Conservation (phyloP, 495 filamentous ascomycete genomes). For the Xylaria venustula region DNA sequence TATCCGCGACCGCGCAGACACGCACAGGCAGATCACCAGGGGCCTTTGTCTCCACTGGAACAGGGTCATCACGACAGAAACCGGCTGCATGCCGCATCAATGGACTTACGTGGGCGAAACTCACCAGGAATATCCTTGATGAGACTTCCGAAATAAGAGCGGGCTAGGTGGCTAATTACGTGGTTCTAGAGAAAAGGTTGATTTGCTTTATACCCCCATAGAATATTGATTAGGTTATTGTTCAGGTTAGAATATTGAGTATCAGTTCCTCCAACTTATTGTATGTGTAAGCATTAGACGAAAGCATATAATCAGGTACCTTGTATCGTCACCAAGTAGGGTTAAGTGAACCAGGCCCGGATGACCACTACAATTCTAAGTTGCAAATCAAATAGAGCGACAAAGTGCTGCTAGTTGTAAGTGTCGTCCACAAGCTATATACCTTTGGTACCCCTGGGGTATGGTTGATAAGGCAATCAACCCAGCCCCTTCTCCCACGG, state of each 20-base stretch:
- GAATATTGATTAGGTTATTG: slow-evolving; percentile 11
- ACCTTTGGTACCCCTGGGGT: too few species aligned
- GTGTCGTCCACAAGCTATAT: too few species aligned
- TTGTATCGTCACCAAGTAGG: too few species aligned
- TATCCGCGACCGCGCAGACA: slow-evolving; percentile 13
- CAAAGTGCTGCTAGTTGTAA: too few species aligned
- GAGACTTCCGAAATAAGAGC: slow-evolving; percentile 8
- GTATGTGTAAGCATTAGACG: too few species aligned
- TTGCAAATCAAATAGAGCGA: too few species aligned
- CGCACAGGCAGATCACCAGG: slow-evolving; percentile 4
- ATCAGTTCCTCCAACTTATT: not conserved
- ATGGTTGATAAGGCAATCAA: too few species aligned
- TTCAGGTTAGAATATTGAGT: slow-evolving; percentile 4
- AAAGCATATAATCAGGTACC: too few species aligned
- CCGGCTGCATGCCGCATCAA: slow-evolving; percentile 10
- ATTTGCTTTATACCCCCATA: slow-evolving; percentile 14
- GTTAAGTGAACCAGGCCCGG: too few species aligned
- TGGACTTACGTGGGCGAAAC: slow-evolving; percentile 4
- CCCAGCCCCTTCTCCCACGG: too few species aligned
- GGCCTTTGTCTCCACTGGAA: not conserved
- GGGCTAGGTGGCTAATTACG: not conserved
- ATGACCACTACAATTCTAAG: too few species aligned
- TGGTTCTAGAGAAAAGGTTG: not conserved
- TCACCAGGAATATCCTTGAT: slow-evolving; percentile 14
- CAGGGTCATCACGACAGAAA: not conserved